Evolutionary conservation across 495 filamentous ascomycete genomes (phyloP).

Genomic region (Extremus antarcticus): DNA sequence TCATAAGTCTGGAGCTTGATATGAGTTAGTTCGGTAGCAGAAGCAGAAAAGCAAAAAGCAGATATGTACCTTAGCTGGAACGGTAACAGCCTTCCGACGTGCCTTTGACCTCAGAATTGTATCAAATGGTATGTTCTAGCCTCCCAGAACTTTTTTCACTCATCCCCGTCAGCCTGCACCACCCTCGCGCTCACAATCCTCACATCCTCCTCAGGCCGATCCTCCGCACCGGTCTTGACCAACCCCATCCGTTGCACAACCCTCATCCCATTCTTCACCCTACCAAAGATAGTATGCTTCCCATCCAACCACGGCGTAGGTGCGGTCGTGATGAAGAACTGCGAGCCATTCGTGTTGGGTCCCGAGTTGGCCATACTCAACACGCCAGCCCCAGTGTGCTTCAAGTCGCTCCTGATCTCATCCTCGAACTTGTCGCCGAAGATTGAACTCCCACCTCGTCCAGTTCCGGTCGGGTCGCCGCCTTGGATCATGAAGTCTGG

Average conservation of each 20-base stretch:
- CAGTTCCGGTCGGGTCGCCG: slow-evolving; percentile 92
- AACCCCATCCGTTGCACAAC: slow-evolving; percentile 83
- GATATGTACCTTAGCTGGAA: too few relatives aligned
- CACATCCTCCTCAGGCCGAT: slow-evolving; percentile 72
- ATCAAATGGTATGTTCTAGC: too few relatives aligned
- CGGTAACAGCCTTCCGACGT: too few relatives aligned
- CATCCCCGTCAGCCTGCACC: slow-evolving; percentile 44
- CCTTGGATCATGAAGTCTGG: slow-evolving; percentile 95
- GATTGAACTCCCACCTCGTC: slow-evolving; percentile 79
- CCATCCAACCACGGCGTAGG: slow-evolving; percentile 96
- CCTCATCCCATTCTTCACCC: slow-evolving; percentile 74
- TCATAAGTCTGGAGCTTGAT: not conserved
- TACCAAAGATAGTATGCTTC: slow-evolving; percentile 94
- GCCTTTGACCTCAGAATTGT: too few relatives aligned
- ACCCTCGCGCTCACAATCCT: slow-evolving; percentile 66
- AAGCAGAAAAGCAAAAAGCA: too few relatives aligned
- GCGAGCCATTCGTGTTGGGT: slow-evolving; percentile 83
- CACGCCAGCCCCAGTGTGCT: slow-evolving; percentile 89
- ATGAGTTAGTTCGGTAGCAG: too few relatives aligned
- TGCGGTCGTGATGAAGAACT: slow-evolving; percentile 84
- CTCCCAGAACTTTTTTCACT: too few relatives aligned
- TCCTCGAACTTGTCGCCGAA: slow-evolving; percentile 94
- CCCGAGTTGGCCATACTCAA: slow-evolving; percentile 95
- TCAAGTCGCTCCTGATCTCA: slow-evolving; percentile 66
- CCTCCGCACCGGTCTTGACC: slow-evolving; percentile 72